A percentile compares a stretch with the other conserved stretches of the same genome.
phyloP scores from a whole-genome alignment of 768 basidiomycete genomes.

The Naganishia randhawae region DNA sequence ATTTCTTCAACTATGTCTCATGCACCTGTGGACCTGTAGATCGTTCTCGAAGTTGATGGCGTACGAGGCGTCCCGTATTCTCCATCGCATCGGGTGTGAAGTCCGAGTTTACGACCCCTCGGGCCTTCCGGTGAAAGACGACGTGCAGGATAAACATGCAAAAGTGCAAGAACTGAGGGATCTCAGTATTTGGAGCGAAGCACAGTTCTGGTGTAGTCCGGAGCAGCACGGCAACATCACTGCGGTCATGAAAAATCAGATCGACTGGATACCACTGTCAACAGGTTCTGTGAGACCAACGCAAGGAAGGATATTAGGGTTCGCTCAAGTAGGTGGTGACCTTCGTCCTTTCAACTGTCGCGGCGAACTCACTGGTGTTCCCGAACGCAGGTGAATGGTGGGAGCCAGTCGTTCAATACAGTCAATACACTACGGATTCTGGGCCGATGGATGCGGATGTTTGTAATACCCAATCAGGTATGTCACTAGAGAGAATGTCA shows the following conservation, averaged over 20 bases:
- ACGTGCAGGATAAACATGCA: conserved; percentile 31
- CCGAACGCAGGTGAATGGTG: conserved; percentile 35
- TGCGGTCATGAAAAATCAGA: conserved; percentile 51
- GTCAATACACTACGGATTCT: conserved; percentile 48
- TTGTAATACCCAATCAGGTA: conserved; percentile 40
- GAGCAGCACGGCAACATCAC: conserved; percentile 51
- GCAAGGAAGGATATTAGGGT: conserved; percentile 47
- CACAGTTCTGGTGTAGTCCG: conserved; percentile 41
- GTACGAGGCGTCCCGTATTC: conserved; percentile 45
- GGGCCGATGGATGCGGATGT: conserved; percentile 51
- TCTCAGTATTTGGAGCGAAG: conserved; percentile 38
- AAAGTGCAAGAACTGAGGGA: conserved; percentile 45
- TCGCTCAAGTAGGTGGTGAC: conserved; percentile 46
- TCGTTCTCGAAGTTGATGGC: conserved; percentile 50
- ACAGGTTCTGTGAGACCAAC: conserved; percentile 49
- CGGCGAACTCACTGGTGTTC: neutral
- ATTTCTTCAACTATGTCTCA: neutral
- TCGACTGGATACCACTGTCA: conserved; percentile 51
- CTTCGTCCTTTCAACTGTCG: conserved; percentile 25
- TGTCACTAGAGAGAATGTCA: neutral
- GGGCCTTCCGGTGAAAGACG: conserved; percentile 42
- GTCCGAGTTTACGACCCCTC: conserved; percentile 47
- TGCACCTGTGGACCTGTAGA: conserved; percentile 28
- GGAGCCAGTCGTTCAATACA: conserved; percentile 47
- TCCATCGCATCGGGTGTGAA: conserved; percentile 43